Base-by-base conservation (phyloP, 495 filamentous ascomycete genomes). In the Paragyromitra xinjiangensis region DNA sequence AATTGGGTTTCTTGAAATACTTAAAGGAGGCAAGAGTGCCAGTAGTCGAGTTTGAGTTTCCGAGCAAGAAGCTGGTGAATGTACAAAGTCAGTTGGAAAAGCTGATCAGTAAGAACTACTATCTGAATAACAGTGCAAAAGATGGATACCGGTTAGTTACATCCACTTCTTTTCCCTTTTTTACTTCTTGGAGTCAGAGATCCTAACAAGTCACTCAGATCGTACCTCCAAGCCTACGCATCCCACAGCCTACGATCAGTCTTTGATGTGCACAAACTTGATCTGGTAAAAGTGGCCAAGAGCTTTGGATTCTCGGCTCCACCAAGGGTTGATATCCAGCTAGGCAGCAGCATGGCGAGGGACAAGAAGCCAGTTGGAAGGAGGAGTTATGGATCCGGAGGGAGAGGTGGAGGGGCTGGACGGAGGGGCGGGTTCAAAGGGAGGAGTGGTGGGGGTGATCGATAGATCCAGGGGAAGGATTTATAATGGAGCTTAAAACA, bases 41-140 rank as follows among this genome's bases (percentile, higher is more conserved):
- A 0, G 91, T 99, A 3, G 93, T 97, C 11, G 95, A 99, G 84
- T 98, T 97, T 76, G 95, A 97, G 77, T 95, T 99, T 82, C 95
- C 95, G 8, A 87, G 88, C 61, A 94, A 92, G 85, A 96, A 96
- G 87, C 92, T 99, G 74, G 87, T 93, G 65, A 95, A 97, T 78
- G 92, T 98, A n/a, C 94, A 98, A 82, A 92, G 91, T 9, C 96
- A 98, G 84, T 88, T 98, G 2, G 95, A 98, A 87, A 94, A 94
- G 82, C 87, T 98, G 64, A 96, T 99, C 75, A 88, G 90, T 12
- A 91, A 94, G 83, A 98, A 99, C 84, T 99, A 98, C 86, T 98
- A 97, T 82, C 87, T 99, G 37, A 95, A 98, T 85, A 94, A 97
- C 88, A 88, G 86, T 67, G 89, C 89, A 34, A 90, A 90, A 83